These are phyloP conservation scores for Drechslerella coelobrocha DNA, from an alignment of 2,329 filamentous ascomycete species.

Conservation along the genomic window DNA sequence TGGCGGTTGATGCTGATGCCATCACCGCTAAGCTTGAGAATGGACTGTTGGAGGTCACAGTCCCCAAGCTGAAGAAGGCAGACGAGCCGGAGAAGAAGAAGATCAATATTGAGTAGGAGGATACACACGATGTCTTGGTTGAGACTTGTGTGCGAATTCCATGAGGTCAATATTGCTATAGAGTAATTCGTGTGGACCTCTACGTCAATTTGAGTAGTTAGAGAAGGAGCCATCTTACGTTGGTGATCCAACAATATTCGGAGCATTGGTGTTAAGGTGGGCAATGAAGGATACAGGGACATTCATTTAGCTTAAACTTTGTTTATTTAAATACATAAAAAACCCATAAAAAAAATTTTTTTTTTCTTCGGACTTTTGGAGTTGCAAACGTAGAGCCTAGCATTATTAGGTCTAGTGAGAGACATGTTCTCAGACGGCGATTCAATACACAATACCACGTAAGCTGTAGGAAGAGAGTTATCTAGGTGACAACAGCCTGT, in stretches of 20 bases:
- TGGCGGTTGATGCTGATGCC: constrained; percentile 46
- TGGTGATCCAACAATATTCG: background rate
- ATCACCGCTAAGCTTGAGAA: constrained; percentile 53
- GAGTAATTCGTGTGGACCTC: constrained; percentile 17
- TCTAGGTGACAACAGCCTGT: too few species aligned
- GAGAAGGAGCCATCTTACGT: background rate
- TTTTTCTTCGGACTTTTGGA: constrained; percentile 18
- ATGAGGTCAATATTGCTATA: constrained; percentile 22
- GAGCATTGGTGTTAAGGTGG: background rate
- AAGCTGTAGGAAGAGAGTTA: too few species aligned
- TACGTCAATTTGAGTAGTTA: constrained; percentile 1
- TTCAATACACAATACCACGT: too few species aligned
- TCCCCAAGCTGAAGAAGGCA: constrained; percentile 46
- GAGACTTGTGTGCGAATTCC: constrained; percentile 47
- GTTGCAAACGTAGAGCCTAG: background rate
- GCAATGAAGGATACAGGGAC: background rate
- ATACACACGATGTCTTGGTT: constrained; percentile 11
- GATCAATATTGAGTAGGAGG: constrained; percentile 49
- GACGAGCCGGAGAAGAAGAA: constrained; percentile 50
- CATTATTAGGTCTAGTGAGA: too few species aligned
- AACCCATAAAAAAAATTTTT: constrained; percentile 28
- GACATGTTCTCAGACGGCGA: too few species aligned
- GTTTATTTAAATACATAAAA: constrained; percentile 16
- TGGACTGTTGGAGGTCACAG: constrained; percentile 50
- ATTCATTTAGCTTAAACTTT: constrained; percentile 22